phyloP scores from a whole-genome alignment of 2,329 filamentous ascomycete species.

The Aurifilum marmelostoma region DNA sequence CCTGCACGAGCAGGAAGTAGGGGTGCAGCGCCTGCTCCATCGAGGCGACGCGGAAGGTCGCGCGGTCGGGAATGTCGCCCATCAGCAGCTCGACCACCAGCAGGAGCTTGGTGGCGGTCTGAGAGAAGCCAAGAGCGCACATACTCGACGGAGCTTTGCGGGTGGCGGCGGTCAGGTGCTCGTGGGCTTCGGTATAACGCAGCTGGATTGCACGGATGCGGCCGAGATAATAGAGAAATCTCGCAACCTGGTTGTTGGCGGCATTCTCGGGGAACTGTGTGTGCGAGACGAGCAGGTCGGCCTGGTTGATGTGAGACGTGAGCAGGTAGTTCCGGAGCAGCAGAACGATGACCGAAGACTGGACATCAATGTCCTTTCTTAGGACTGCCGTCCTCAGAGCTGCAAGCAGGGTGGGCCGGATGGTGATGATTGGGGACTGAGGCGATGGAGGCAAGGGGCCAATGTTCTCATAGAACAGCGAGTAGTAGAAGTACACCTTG shows the following conservation, averaged over 20 bases:
- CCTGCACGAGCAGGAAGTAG: slow-evolving; percentile 92
- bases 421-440: slow-evolving; percentile 82
- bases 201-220: slow-evolving; percentile 96
- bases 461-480: slow-evolving; percentile 91
- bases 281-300: slow-evolving; percentile 92
- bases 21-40: slow-evolving; percentile 88
- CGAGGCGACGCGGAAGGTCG: slow-evolving; percentile 86
- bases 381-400: slow-evolving; percentile 94
- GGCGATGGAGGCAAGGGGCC: slow-evolving; percentile 86
- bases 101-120: slow-evolving; percentile 94
- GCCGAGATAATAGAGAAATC: slow-evolving; percentile 96
- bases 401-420: slow-evolving; percentile 82
- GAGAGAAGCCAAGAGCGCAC: slow-evolving; percentile 91
- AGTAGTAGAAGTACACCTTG: slow-evolving; percentile 98
- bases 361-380: slow-evolving; percentile 95
- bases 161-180: slow-evolving; percentile 89
- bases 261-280: slow-evolving; percentile 93
- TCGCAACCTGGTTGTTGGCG: slow-evolving; percentile 96
- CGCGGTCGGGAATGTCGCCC: slow-evolving; percentile 96
- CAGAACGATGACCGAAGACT: slow-evolving; percentile 92
- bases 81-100: slow-evolving; percentile 96
- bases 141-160: slow-evolving; percentile 91
- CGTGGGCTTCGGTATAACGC: slow-evolving; percentile 94
- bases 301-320: slow-evolving; percentile 95
- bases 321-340: slow-evolving; percentile 94